phyloP scores from a whole-genome alignment of 306 rosid species.

The Quercus robur region DNA sequence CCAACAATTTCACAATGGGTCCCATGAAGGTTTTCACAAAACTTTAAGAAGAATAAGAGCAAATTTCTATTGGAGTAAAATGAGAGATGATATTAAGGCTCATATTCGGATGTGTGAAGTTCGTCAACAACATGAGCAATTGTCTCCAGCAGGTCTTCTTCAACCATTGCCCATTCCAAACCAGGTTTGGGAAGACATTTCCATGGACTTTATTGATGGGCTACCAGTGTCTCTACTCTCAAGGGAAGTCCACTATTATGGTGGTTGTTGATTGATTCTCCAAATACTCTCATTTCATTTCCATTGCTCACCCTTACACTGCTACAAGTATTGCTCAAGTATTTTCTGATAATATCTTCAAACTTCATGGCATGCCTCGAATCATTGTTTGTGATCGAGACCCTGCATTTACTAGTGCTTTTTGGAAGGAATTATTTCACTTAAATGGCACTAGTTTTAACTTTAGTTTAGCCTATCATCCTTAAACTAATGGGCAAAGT shows the following conservation, averaged over 20 bases:
- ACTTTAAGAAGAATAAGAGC: no score
- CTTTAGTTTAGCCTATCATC: background rate
- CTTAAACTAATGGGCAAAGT: background rate
- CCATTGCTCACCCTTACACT: background rate
- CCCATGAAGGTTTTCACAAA: no score
- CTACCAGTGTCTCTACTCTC: background rate
- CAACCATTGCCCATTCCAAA: background rate
- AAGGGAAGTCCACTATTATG: background rate
- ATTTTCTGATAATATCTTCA: background rate
- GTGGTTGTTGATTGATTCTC: background rate
- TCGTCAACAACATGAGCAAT: background rate
- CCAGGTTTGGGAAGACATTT: background rate
- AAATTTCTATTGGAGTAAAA: background rate
- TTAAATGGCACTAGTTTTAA: background rate
- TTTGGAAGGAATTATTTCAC: background rate
- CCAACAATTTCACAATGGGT: no score
- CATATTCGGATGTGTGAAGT: background rate
- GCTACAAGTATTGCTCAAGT: background rate
- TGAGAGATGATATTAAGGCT: background rate
- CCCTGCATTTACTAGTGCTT: background rate
- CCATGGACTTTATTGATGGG: constrained; percentile 2
- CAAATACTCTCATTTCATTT: background rate
- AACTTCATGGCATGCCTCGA: no score
- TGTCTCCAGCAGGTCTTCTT: background rate
- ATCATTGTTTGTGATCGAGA: background rate